Evolutionary conservation across 108 stramenopile species (phyloP).

Genomic region (Licmophora abbreviata): DNA sequence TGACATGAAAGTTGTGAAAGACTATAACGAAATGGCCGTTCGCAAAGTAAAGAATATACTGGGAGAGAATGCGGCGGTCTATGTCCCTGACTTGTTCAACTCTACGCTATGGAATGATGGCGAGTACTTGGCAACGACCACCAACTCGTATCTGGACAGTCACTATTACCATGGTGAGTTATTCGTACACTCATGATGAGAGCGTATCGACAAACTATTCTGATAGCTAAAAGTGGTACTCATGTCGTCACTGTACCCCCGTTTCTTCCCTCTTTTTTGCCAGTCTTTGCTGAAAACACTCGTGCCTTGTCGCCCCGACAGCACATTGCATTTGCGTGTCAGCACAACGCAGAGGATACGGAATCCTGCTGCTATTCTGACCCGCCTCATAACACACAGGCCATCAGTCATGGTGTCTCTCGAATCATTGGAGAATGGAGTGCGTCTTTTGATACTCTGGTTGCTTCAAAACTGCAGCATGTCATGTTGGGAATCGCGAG

Average conservation of each 20-base stretch:
- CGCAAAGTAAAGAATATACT: slow-evolving; percentile 25
- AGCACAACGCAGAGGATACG: slow-evolving; percentile 13
- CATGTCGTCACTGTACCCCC: no score
- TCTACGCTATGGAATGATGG: slow-evolving; percentile 45
- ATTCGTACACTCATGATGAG: no score
- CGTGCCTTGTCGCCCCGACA: slow-evolving; percentile 37
- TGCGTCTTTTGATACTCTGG: slow-evolving; percentile 41
- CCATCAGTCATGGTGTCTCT: slow-evolving; percentile 33
- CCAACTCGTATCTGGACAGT: slow-evolving; percentile 12
- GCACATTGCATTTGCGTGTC: slow-evolving; percentile 61
- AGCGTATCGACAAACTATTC: no score
- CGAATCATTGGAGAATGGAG: slow-evolving; percentile 68
- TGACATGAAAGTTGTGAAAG: no score
- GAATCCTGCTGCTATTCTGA: slow-evolving; percentile 37
- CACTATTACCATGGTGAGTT: slow-evolving; percentile 32
- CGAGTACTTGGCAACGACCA: slow-evolving; percentile 37
- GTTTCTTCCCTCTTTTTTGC: no score
- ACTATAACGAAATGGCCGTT: slow-evolving; percentile 46
- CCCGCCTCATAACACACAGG: slow-evolving; percentile 13
- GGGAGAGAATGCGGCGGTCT: slow-evolving; percentile 31
- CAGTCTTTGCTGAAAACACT: no score
- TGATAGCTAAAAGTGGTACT: no score
- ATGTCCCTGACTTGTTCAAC: slow-evolving; percentile 48
- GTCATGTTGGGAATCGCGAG: slow-evolving; percentile 40
- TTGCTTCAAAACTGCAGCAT: slow-evolving; percentile 21